Base-by-base conservation (phyloP, 306 rosid species). In the Sindora glabra region DNA sequence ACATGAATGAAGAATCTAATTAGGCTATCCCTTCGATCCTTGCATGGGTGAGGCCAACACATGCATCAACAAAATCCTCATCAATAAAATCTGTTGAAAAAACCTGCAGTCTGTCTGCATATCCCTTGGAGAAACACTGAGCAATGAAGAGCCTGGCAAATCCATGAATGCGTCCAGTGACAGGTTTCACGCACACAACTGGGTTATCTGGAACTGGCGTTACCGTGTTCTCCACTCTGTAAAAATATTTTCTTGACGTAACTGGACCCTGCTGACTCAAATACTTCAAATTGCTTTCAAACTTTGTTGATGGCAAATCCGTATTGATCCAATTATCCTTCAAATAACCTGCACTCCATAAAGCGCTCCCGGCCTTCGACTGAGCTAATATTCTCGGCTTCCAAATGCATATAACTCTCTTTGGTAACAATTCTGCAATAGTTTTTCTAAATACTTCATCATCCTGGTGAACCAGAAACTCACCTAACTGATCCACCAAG, bases 181-280 rank as follows among this genome's bases (percentile, higher is more conserved):
- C 98, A 1, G 96, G 92, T 53, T 69, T 85, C 17, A 88, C 98
- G 26, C 96, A 86, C 70, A 88, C 8, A 14, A 88, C 58, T 0
- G 92, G 96, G 25, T 88, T 91, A 74, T 91, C 90, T 0, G 95
- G 65, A 42, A 81, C 82, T 0, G 98, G 95, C 0, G 96, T 91
- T n/a, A 74, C 92, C 8, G 95, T 91, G 55, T 91, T 91, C 87
- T 91, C 96, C 74, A 91, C 84, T 74, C 96, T 83, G 37, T 91
- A 88, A 48, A 91, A 91, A 70, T 59, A 91, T 12, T 81, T 85
- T 65, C 98, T 76, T 0, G 83, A 62, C 5, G 76, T 11, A 34
- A 74, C 88, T 5, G 88, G 71, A 0, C 84, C 68, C 11, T 88
- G 95, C 56, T 83, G 79, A 22, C 83, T 64, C 89, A 88, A 62